These are phyloP conservation scores for Oehlia diaphana DNA, from an alignment of 192 early-diverging fungal genomes.

Conservation along the genomic window DNA sequence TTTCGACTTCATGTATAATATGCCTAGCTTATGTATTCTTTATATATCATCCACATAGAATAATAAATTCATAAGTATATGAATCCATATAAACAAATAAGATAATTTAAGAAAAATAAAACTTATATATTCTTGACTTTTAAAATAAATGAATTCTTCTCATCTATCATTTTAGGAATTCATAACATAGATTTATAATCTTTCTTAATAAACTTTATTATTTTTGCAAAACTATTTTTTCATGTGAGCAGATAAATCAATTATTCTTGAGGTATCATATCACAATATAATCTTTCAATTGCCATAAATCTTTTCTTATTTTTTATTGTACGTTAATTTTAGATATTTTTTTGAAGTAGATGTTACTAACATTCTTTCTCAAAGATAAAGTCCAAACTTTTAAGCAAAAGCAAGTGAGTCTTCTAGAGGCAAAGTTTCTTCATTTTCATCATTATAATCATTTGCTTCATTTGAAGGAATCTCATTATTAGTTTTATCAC, in stretches of 20 bases:
- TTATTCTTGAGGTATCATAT: too few relatives aligned
- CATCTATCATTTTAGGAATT: constrained; percentile 19
- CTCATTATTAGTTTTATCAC: neutral
- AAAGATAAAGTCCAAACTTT: constrained; percentile 21
- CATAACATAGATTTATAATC: constrained; percentile 19
- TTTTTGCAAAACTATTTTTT: too few relatives aligned
- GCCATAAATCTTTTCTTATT: too few relatives aligned
- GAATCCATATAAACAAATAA: constrained; percentile 4
- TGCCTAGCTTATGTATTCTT: constrained; percentile 1
- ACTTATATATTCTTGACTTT: constrained; percentile 25
- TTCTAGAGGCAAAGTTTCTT: constrained; percentile 2
- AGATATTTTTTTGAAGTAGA: too few relatives aligned
- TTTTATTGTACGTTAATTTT: too few relatives aligned
- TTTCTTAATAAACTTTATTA: neutral
- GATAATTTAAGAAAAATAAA: constrained; percentile 25
- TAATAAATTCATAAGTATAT: constrained; percentile 1
- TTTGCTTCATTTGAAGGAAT: neutral
- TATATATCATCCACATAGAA: constrained; percentile 15
- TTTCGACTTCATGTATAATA: too few relatives aligned
- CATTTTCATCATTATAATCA: constrained; percentile 5
- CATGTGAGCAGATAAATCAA: too few relatives aligned
- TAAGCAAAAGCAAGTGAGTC: neutral
- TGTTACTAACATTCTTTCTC: constrained; percentile 5
- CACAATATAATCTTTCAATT: too few relatives aligned
- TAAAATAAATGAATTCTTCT: constrained; percentile 15